phyloP scores from a whole-genome alignment of 495 filamentous ascomycete species.

The Terfezia boudieri region DNA sequence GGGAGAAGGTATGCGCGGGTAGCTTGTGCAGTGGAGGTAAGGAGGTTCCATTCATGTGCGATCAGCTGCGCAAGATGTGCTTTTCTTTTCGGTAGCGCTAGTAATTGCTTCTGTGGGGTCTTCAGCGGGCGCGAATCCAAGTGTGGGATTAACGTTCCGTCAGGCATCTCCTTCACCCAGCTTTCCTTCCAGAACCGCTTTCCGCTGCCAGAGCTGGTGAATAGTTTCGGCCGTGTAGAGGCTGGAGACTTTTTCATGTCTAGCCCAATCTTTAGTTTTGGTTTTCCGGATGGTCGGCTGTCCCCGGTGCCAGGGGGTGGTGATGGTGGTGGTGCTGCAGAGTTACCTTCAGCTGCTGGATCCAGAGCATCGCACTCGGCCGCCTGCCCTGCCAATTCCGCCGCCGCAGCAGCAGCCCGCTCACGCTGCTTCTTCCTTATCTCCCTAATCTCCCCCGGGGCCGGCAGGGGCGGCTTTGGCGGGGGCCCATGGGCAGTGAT shows the following conservation, averaged over 20 bases:
- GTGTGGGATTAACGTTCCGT: conserved; percentile 46
- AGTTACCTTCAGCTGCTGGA: neutral
- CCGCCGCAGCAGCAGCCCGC: conserved; percentile 31
- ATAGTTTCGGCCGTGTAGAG: conserved; percentile 20
- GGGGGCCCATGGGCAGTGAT: conserved; percentile 68
- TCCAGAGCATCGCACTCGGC: neutral
- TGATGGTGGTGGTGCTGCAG: neutral
- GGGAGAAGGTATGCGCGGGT: conserved; percentile 61
- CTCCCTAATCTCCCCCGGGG: conserved; percentile 25
- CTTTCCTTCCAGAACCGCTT: conserved; percentile 66
- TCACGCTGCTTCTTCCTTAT: conserved; percentile 21
- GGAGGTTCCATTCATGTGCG: conserved; percentile 77
- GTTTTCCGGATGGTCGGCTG: neutral
- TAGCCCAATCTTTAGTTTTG: neutral
- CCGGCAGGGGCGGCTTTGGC: conserved; percentile 46
- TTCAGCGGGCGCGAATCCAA: conserved; percentile 67
- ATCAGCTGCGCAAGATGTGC: conserved; percentile 65
- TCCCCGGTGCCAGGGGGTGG: neutral
- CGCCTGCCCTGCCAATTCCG: conserved; percentile 29
- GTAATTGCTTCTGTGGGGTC: conserved; percentile 43
- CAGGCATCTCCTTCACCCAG: conserved; percentile 27
- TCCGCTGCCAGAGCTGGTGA: conserved; percentile 29
- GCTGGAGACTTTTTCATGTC: neutral
- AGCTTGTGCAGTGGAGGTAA: conserved; percentile 57
- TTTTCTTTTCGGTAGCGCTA: conserved; percentile 52